A percentile compares a stretch with the other conserved stretches of the same genome.
phyloP scores from a whole-genome alignment of 352 stramenopile genomes.

The Globisporangium radiosum region DNA sequence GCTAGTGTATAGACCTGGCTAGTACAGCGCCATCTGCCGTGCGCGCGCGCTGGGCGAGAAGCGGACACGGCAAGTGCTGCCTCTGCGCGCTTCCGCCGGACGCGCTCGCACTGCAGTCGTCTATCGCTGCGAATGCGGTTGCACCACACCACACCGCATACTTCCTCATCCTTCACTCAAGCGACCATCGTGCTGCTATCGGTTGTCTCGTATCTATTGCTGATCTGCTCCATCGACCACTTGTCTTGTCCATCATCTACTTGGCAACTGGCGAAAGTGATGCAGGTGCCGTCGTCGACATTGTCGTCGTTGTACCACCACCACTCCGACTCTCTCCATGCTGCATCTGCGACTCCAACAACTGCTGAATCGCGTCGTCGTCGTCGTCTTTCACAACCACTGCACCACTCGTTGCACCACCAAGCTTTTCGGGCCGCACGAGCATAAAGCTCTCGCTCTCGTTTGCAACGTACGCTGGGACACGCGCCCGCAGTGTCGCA shows the following conservation, averaged over 20 bases:
- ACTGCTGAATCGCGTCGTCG: slow-evolving; percentile 25
- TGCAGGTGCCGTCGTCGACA: not conserved
- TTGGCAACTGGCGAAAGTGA: not conserved
- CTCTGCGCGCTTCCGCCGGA: not conserved
- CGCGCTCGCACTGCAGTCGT: not conserved
- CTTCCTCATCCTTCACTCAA: not conserved
- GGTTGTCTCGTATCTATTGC: no score
- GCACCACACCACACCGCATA: not conserved
- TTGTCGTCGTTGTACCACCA: not conserved
- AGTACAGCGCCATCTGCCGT: no score
- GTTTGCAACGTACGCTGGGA: slow-evolving; percentile 60
- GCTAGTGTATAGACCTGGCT: no score
- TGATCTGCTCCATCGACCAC: no score
- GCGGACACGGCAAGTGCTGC: not conserved
- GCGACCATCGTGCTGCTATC: no score
- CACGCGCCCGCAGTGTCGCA: slow-evolving; percentile 57
- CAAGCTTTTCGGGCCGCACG: slow-evolving; percentile 34
- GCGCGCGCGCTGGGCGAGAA: not conserved
- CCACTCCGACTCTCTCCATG: not conserved
- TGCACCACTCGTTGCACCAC: slow-evolving; percentile 18
- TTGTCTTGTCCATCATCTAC: not conserved
- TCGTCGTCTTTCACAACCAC: slow-evolving; percentile 39
- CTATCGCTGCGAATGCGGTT: not conserved
- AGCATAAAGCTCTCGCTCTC: slow-evolving; percentile 66
- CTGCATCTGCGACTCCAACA: slow-evolving; percentile 14